Base-by-base conservation (phyloP, 352 stramenopile species). In the Globisporangium carolinianum region DNA sequence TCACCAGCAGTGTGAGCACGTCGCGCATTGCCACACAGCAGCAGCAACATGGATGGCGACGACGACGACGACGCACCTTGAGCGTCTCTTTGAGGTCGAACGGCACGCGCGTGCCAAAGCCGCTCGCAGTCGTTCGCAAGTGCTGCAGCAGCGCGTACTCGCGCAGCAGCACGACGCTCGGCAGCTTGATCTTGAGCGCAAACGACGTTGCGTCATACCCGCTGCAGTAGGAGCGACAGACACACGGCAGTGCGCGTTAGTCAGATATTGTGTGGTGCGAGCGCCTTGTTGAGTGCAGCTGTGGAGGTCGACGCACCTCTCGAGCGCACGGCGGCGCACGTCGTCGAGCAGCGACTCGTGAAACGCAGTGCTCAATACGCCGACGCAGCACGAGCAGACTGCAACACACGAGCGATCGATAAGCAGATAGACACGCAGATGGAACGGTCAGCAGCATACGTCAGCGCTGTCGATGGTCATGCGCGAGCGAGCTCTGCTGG, bases 41-140 rank as follows among this genome's bases (percentile, higher is more conserved):
- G 15, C n/a, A 43, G 37, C 36, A 58, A 10, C 5, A 4, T 18
- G 48, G 4, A 4, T 43, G n/a, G n/a, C n/a, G 39, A 43, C 11
- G 7, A 43, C 39, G 39, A 43, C n/a, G n/a, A 38, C 57, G 45
- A 51, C 50, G 36, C 42, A 90, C 83, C 75, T 91, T 91, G 53
- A 94, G 68, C 51, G 79, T 71, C 59, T 94, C 84, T 57, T 94
- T 94, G 51, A 90, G 58, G 49, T 92, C 81, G 39, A 86, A 71
- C 4, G 82, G 70, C 12, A 53, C 58, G 24, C 71, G 65, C 53
- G 57, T 57, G 24, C 60, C 38, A 50, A 80, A 89, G 47, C 73
- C 69, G 1, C 52, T 51, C 2, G 81, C 58, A 18, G 59, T 57
- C 10, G 37, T 38, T 32, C 67, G 74, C 57, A 94, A 63, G 57